Evolutionary conservation across 2,329 filamentous ascomycete genomes (phyloP), one percentile per base, ranked within the genome.

Genomic region (Graphilbum fragrans): DNA sequence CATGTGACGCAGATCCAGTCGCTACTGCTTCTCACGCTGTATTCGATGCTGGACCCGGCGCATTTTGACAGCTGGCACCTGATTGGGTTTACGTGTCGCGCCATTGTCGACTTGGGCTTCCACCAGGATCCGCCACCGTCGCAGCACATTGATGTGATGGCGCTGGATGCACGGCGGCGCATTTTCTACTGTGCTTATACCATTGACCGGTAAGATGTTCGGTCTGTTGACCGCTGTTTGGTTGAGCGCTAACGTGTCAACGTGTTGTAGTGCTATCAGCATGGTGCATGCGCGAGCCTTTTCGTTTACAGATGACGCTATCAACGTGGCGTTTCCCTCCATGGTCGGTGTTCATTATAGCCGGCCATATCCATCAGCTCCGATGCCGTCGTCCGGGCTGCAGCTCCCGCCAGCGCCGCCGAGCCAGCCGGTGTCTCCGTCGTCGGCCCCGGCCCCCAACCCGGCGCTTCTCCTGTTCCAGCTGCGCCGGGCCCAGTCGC

Each of bases 31-130:
- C 73, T 96, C 40, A 87, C 86, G 0, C 79, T 94, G 52, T 96
- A 94, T 58, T 81, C 90, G 3, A 83, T 92, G 66, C 69, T 94
- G 38, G 88, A 96, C 52, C 88, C 90, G 2, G 76, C 80, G 34
- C 86, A 93, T 55, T 95, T 94, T 54, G 87, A 94, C 54, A 86
- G 82, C 52, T 96, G 92, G 88, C 88, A 92, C 49, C 63, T 95
- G 47, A 84, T 95, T 42, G 92, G 90, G 7, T 88, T 92, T 56
- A 88, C 90, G 7, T 85, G 85, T 33, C 77, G 90, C 44, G 85
- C 87, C 6, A 79, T 90, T 54, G 74, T 95, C 19, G 92, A 98
- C 61, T 65, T 95, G 23, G 92, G 92, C 8, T 79, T 93, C 44
- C 92, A 96, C 58, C 90, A 95, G 61, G 90, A 96, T 50, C 86